Evolutionary conservation across 2,329 filamentous ascomycete species (phyloP), one percentile per base, ranked within the genome.

Genomic region (Xylariaceae sp.): DNA sequence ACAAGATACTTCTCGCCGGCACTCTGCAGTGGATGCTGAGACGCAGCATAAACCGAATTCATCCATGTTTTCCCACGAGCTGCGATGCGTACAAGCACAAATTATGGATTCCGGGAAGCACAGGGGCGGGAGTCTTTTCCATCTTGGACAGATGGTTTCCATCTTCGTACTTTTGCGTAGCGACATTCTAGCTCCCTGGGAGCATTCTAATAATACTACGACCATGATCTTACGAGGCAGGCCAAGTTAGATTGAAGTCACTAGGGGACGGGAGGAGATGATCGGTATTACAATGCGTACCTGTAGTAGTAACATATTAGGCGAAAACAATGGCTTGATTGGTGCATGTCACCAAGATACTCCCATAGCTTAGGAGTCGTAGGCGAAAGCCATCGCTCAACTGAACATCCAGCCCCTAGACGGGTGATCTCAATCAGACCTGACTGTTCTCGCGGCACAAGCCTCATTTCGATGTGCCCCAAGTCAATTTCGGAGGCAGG

Each of bases 11-110:
- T 64, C 56, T 60, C 59, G 56, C 61, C 61, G 64, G 63, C 53
- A 67, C 64, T 67, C 66, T 67, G 62, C 67, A 67, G 68, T 72
- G 64, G 57, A 70, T 69, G 70, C 67, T 71, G 70, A 73, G 69
- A 70, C 69, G 71, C 72, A 75, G 73, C 71, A 74, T 73, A 74
- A 72, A 76, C 72, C 71, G 73, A 68, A 70, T 65, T 62, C 63
- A 65, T 64, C 67, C 69, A 70, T 73, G 68, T 69, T 73, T 74
- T 68, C 70, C 70, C 71, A 73, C 70, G 70, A 72, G 70, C 70
- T 66, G 68, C 66, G 66, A 64, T 67, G 71, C 60, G 74, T 74
- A 76, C 76, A 76, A 74, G 68, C 68, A 73, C 71, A 73, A 66
- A 72, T 73, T 69, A 72, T 54, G 67, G 49, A 69, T 72, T 71